These are phyloP conservation scores for Boletus tomentosulus DNA, from an alignment of 768 basidiomycete genomes.

Conservation along the genomic window DNA sequence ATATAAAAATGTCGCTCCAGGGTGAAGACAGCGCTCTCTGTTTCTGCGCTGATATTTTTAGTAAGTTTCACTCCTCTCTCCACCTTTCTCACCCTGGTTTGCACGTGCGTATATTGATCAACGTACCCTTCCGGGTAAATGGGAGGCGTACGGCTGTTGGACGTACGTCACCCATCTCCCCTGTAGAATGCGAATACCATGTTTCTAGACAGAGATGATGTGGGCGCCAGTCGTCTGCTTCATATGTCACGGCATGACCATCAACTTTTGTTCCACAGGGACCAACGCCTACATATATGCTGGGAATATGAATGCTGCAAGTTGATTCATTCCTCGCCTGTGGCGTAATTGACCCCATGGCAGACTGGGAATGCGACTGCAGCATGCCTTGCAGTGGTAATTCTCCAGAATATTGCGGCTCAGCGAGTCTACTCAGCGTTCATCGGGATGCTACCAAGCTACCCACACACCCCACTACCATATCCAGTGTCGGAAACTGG, in stretches of 20 bases:
- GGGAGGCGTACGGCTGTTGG: conserved; percentile 59
- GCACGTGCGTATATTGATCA: conserved; percentile 5
- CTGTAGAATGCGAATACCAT: not conserved
- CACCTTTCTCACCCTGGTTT: conserved; percentile 4
- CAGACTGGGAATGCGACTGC: conserved; percentile 72
- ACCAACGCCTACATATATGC: conserved; percentile 50
- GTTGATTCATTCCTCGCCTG: conserved; percentile 13
- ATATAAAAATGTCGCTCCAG: not conserved
- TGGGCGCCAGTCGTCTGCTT: conserved; percentile 43
- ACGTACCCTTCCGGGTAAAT: conserved; percentile 44
- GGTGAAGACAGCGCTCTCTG: not conserved
- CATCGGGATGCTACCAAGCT: conserved; percentile 59
- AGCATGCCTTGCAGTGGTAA: conserved; percentile 60
- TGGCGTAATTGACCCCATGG: conserved; percentile 38
- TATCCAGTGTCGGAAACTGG: conserved; percentile 27
- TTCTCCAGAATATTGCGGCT: conserved; percentile 55
- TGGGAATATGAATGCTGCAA: conserved; percentile 73
- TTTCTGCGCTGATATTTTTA: conserved; percentile 1
- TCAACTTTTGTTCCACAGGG: conserved; percentile 44
- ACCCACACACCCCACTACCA: conserved; percentile 40
- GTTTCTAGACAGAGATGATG: conserved; percentile 44
- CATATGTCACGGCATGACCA: conserved; percentile 56
- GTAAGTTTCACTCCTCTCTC: not conserved
- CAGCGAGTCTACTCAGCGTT: conserved; percentile 53
- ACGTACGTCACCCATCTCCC: conserved; percentile 37